Evolutionary conservation across 2,329 filamentous ascomycete genomes (phyloP).

Genomic region (Polytolypa hystricis): DNA sequence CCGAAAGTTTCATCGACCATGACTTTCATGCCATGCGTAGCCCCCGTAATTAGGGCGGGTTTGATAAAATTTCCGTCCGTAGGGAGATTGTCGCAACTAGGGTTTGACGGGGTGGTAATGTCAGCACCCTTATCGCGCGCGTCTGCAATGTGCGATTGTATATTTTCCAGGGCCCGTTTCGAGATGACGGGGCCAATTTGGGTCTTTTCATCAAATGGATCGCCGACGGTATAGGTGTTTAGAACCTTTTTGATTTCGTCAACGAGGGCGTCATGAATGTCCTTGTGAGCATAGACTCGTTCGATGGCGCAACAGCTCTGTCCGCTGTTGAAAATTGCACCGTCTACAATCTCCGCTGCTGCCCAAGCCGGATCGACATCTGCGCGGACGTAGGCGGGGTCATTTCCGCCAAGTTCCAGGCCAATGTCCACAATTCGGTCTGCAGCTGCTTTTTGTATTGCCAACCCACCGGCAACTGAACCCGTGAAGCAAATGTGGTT

Average conservation of each 20-base stretch:
- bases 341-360: conserved; percentile 88
- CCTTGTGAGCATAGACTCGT: conserved; percentile 79
- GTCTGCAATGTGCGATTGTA: conserved; percentile 69
- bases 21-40: conserved; percentile 71
- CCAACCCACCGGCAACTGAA: conserved; percentile 75
- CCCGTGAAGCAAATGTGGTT: conserved; percentile 86
- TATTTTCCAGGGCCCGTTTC: conserved; percentile 61
- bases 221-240: conserved; percentile 72
- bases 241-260: conserved; percentile 69
- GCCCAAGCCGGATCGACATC: conserved; percentile 88
- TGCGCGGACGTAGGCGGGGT: conserved; percentile 75
- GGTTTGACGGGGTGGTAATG: conserved; percentile 73
- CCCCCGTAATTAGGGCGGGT: conserved; percentile 69
- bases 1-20: conserved; percentile 96
- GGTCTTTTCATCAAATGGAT: conserved; percentile 67
- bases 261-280: conserved; percentile 73
- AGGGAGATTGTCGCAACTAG: conserved; percentile 61
- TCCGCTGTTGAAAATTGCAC: conserved; percentile 95
- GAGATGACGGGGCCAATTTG: conserved; percentile 85
- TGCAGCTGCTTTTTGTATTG: conserved; percentile 73
- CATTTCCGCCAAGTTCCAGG: conserved; percentile 87
- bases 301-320: conserved; percentile 94
- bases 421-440: conserved; percentile 78
- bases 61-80: conserved; percentile 78
- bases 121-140: conserved; percentile 73